Base-by-base conservation (phyloP, 768 basidiomycete species). In the Leccinum rimulosum region DNA sequence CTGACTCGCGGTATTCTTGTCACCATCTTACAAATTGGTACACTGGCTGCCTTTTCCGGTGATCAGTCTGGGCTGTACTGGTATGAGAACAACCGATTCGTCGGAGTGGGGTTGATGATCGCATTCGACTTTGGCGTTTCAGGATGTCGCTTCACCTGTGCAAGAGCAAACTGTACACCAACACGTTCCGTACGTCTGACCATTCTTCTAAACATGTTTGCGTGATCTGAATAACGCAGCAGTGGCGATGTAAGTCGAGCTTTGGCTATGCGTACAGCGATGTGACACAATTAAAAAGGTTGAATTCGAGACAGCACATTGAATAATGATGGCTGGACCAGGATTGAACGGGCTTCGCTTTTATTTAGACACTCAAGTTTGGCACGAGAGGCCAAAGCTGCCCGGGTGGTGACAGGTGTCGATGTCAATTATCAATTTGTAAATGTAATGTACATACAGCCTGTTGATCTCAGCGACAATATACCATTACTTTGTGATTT, bases 1-100 rank as follows among this genome's bases (percentile, higher is more conserved):
- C 33, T 61, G 22, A 61, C 47, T 36, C 59, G 61, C 9, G 65
- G 65, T n/a, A 31, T 63, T 55, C 60, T 66, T 28, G 61, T 59
- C 28, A 66, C 59, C 38, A 28, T 60, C 31, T 28, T 59, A 17
- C 64, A 63, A 51, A 55, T 63, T 2, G 14, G n/a, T 19, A 45
- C 10, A 3, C 10, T 60, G 22, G 47, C 49, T 22, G n/a, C 38
- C 30, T 56, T 58, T 33, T 30, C 40, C n/a, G 17, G 48, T 28
- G 30, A 52, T 11, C 40, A 51, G 28, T 15, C 25, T 10, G 14
- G 56, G 43, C 19, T 63, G 27, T 52, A 66, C 53, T 62, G 58
- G 65, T 59, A 62, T 35, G 47, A 48, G 14, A 48, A 1, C 3
- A 7, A 27, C 25, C 25, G 38, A 27, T 6, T 45, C 10, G 43